phyloP scores from a whole-genome alignment of 2,329 filamentous ascomycete genomes.

The Xylariomycetidae sp. region DNA sequence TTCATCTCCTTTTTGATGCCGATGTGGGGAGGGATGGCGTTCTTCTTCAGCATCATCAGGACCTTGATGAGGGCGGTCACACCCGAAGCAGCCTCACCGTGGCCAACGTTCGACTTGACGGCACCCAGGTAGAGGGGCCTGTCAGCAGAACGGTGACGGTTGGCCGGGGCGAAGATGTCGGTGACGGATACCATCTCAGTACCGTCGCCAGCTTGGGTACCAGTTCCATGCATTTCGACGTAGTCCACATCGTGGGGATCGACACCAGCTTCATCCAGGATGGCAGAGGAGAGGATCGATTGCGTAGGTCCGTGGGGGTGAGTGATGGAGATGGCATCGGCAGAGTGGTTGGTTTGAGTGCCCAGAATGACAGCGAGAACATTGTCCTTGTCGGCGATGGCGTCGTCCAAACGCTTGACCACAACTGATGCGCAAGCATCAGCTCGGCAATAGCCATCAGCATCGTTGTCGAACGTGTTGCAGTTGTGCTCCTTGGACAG shows the following conservation, averaged over 20 bases:
- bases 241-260: constrained; percentile 74
- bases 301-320: constrained; percentile 76
- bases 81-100: constrained; percentile 57
- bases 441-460: constrained; percentile 77
- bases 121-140: constrained; percentile 57
- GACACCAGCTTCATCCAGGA: constrained; percentile 67
- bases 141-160: constrained; percentile 38
- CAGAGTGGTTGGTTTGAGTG: constrained; percentile 74
- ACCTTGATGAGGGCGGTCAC: constrained; percentile 59
- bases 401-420: constrained; percentile 75
- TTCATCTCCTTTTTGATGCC: constrained; percentile 63
- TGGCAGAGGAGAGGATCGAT: constrained; percentile 61
- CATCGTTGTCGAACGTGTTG: constrained; percentile 74
- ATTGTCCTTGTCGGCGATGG: constrained; percentile 69
- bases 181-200: constrained; percentile 77
- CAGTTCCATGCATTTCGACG: constrained; percentile 86
- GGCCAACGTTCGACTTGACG: constrained; percentile 59
- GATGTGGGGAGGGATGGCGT: constrained; percentile 57
- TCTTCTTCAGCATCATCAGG: constrained; percentile 58
- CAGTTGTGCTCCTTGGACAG: constrained; percentile 70
- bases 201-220: constrained; percentile 77
- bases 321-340: constrained; percentile 75
- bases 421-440: constrained; percentile 71
- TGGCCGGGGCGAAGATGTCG: constrained; percentile 41
- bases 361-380: constrained; percentile 71